A percentile compares a stretch with the other conserved stretches of the same genome.
phyloP scores from a whole-genome alignment of 345 rosid species.

The Eucalyptus lansdowneana region DNA sequence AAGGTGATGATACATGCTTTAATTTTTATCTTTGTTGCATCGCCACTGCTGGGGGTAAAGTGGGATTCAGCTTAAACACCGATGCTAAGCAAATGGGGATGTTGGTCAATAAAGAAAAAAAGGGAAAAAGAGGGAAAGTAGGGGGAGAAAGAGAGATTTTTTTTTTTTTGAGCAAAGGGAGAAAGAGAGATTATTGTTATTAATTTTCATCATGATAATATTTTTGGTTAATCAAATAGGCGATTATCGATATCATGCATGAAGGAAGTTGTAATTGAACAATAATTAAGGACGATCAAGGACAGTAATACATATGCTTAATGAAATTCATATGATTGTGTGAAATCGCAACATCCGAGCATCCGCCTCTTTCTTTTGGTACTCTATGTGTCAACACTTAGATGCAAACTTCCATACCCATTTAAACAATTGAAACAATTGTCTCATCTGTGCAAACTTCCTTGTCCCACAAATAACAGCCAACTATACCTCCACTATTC shows the following conservation, averaged over 20 bases:
- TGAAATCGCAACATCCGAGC: not conserved
- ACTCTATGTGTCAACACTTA: not conserved
- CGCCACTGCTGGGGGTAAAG: not conserved
- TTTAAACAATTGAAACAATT: not conserved
- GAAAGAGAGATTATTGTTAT: not conserved
- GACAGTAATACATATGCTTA: accelerated
- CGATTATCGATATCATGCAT: not conserved
- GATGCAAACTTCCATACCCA: not conserved
- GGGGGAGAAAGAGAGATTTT: not conserved
- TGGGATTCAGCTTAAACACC: not conserved
- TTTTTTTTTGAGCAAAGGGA: too few relatives aligned
- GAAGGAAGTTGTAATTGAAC: not conserved
- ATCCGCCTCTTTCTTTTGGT: not conserved
- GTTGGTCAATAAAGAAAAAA: not conserved
- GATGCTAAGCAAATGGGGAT: not conserved
- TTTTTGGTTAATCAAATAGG: not conserved
- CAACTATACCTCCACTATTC: not conserved
- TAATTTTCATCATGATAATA: not conserved
- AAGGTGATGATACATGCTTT: not conserved
- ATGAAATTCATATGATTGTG: not conserved
- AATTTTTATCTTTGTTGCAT: not conserved
- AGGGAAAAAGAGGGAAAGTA: not conserved
- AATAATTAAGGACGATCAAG: not conserved
- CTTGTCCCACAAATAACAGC: not conserved
- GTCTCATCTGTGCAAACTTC: not conserved